Base-by-base conservation (phyloP, 495 filamentous ascomycete species). In the Daldinia caldariorum region DNA sequence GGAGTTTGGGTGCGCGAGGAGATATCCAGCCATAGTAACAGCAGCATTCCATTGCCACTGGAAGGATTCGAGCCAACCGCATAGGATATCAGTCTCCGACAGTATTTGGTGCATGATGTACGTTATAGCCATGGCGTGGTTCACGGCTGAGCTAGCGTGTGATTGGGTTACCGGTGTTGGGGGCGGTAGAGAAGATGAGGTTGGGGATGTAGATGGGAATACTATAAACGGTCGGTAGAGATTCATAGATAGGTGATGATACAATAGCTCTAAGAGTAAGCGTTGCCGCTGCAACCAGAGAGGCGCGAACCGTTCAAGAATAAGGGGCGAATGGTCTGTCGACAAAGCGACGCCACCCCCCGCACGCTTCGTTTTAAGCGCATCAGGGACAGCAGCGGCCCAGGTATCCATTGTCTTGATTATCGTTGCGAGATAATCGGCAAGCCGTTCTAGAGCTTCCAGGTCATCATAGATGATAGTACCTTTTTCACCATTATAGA, bases 51-150 rank as follows among this genome's bases (percentile, higher is more conserved):
- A 16, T 26, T 57, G 32, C 54, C 54, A 57, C 9, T 39, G 32
- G 5, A 57, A 57, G 10, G 34, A 34, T 22, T 57, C 32, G 16
- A 37, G 20, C 34, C 32, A 38, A 34, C 54, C 54, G 14, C 32
- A 20, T 4, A 57, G 35, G 12, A 39, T 39, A 22, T 57, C 32
- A 37, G 54, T 38, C 12, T 37, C 32, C 0, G 54, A 38, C 12
- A 57, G 2, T 26, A 39, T 39, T 8, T 57, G 54, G 18, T 57
- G 35, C 32, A 57, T 38, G 0, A 57, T 57, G 8, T 39, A 14
- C 20, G 54, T 57, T 22, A 57, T 38, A 20, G 54, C 54, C 54
- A 57, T 57, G 18, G n/a, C 54, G 12, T 57, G 54, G 16, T 57
- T 57, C 0, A 38, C 32, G 16, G 54, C 54, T 9, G 54, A 37